phyloP scores from a whole-genome alignment of 768 basidiomycete species.

The Suillus tomentosus region DNA sequence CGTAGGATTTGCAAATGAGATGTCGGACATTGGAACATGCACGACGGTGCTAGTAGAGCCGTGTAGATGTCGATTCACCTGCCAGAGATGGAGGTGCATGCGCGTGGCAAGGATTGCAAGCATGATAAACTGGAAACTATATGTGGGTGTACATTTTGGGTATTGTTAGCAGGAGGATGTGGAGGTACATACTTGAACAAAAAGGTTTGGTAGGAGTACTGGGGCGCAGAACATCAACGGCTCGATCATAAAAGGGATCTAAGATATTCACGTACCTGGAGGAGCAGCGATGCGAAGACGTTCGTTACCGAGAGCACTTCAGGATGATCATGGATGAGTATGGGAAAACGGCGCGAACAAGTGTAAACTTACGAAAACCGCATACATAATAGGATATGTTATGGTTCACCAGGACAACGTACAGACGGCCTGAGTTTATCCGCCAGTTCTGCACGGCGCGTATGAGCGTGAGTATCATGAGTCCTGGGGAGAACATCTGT shows the following conservation, averaged over 20 bases:
- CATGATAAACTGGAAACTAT: neutral
- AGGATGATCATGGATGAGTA: neutral
- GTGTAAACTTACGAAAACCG: neutral
- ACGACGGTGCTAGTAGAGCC: too few relatives aligned
- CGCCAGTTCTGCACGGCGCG: neutral
- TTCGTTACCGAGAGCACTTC: neutral
- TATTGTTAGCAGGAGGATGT: neutral
- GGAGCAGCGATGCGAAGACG: neutral
- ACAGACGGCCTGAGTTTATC: neutral
- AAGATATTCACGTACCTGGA: neutral
- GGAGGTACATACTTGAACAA: neutral
- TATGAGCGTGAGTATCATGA: neutral
- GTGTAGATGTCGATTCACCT: neutral
- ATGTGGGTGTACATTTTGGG: neutral
- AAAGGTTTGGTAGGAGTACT: neutral
- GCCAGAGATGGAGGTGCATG: neutral
- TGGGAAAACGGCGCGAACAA: too few relatives aligned
- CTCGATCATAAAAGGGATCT: neutral
- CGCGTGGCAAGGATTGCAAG: neutral
- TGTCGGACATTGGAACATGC: neutral
- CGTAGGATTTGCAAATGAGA: too few relatives aligned
- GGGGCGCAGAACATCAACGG: neutral
- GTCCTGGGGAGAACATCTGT: neutral
- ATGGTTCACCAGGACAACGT: neutral
- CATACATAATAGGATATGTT: neutral